These are phyloP conservation scores for Ceratocystis cubensis DNA, from an alignment of 2,329 filamentous ascomycete species.

Conservation along the genomic window DNA sequence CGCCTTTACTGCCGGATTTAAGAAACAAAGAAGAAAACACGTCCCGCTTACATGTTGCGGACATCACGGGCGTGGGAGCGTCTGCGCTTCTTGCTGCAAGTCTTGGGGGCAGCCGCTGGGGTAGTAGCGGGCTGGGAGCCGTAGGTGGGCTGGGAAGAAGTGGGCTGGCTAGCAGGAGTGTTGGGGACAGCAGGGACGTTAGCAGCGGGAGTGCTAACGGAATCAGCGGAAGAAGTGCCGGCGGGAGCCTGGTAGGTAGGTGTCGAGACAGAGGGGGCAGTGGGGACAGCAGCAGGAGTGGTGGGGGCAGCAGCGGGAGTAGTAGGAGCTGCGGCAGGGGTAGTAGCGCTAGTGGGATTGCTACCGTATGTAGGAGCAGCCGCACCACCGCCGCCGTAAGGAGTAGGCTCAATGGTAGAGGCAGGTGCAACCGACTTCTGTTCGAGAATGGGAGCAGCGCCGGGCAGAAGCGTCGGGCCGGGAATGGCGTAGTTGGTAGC, in stretches of 20 bases:
- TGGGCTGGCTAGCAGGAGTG: not conserved
- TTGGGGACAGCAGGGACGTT: not conserved
- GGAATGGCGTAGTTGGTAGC: constrained; percentile 15
- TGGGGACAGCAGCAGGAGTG: not conserved
- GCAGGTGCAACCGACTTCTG: constrained; percentile 30
- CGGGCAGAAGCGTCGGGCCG: constrained; percentile 17
- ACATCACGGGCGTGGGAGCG: constrained; percentile 15
- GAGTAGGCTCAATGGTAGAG: constrained; percentile 32
- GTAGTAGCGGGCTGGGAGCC: not conserved
- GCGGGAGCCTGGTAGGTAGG: not conserved
- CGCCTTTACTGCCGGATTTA: not conserved
- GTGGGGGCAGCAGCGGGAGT: not conserved
- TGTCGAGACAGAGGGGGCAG: not conserved
- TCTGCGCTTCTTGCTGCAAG: constrained; percentile 9
- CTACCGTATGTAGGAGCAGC: not conserved
- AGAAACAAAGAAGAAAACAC: not conserved
- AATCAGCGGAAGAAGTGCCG: not conserved
- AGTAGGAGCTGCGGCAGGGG: not conserved
- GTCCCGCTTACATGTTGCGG: not conserved
- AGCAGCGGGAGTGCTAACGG: not conserved
- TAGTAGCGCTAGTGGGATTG: not conserved
- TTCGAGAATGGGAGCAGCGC: constrained; percentile 11
- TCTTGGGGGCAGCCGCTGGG: not conserved
- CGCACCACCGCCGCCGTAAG: constrained; percentile 31
- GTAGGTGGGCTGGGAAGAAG: not conserved